A percentile compares a stretch with the other conserved stretches of the same genome.
phyloP scores from a whole-genome alignment of 148 eudicot genomes.

The Heliosperma pusillum region DNA sequence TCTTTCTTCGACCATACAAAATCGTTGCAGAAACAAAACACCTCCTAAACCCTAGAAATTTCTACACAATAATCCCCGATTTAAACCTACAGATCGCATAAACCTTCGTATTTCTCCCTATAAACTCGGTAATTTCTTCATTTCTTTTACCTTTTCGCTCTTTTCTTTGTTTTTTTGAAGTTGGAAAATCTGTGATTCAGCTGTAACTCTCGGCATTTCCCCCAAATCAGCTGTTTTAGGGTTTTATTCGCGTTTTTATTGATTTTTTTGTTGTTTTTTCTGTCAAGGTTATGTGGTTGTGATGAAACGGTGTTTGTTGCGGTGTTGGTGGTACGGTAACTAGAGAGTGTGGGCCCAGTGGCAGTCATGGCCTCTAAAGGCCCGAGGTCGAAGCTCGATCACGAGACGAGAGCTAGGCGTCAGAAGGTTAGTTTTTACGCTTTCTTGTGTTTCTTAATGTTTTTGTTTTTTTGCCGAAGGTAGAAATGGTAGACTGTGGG shows the following conservation, averaged over 20 bases:
- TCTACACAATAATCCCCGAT: background rate
- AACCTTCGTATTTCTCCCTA: background rate
- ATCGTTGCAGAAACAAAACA: slow-evolving; percentile 2
- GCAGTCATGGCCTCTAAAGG: slow-evolving; percentile 91
- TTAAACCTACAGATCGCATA: background rate
- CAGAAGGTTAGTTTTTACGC: slow-evolving; percentile 56
- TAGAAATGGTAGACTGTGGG: background rate
- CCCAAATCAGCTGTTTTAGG: background rate
- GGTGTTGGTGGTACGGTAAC: slow-evolving; percentile 16
- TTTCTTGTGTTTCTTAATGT: background rate
- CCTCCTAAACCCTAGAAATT: slow-evolving; percentile 10
- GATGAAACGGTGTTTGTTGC: slow-evolving; percentile 7
- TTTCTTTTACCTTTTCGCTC: background rate
- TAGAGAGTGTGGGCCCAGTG: slow-evolving; percentile 16
- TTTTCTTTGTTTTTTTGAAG: background rate
- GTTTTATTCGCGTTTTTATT: background rate
- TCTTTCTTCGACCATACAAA: background rate
- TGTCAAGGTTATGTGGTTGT: background rate
- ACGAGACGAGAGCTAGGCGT: slow-evolving; percentile 79
- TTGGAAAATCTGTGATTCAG: background rate
- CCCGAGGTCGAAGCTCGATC: slow-evolving; percentile 89
- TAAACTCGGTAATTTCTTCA: background rate
- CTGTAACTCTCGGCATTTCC: background rate
- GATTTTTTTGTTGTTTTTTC: background rate
- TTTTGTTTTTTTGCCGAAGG: background rate